A percentile compares a stretch with the other conserved stretches of the same genome.
Conservation (phyloP, 1,284 basidiomycete species). For the Papiliotrema nemorosa region DNA sequence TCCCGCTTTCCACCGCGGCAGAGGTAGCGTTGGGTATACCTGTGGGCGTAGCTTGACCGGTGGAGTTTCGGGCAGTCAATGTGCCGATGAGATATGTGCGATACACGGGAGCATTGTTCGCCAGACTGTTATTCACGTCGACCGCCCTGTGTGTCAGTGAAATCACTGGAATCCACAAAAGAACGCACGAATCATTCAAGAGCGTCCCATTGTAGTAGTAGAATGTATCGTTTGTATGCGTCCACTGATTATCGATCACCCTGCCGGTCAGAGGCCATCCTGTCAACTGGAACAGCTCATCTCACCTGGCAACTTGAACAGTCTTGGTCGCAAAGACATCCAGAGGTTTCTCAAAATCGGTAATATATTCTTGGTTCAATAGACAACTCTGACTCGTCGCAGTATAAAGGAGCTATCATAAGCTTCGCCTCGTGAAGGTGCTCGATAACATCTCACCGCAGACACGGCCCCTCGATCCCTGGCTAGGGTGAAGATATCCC, state of each 20-base stretch:
- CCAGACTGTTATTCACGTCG: conserved; percentile 55
- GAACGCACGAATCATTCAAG: conserved; percentile 36
- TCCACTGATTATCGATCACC: conserved; percentile 64
- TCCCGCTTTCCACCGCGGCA: conserved; percentile 9
- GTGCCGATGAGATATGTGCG: conserved; percentile 64
- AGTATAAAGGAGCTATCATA: conserved; percentile 68
- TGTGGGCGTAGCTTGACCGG: conserved; percentile 43
- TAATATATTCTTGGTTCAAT: conserved; percentile 68
- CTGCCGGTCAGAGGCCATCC: conserved; percentile 30
- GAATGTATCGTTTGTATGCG: conserved; percentile 55
- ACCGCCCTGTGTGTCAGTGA: conserved; percentile 16
- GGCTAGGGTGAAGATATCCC: conserved; percentile 76
- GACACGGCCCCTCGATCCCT: conserved; percentile 70
- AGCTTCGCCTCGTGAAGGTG: background rate
- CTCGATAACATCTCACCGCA: conserved; percentile 55
- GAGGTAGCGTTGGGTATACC: conserved; percentile 17
- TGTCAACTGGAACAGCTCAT: background rate
- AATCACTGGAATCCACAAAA: conserved; percentile 45
- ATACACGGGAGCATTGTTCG: conserved; percentile 48
- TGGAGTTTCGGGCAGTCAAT: conserved; percentile 64
- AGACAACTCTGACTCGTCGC: conserved; percentile 65
- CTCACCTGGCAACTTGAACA: conserved; percentile 30
- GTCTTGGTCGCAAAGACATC: conserved; percentile 63
- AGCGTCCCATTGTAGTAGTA: conserved; percentile 55
- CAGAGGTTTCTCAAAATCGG: conserved; percentile 66